Percentiles rank a stretch among this genome's conserved stretches.
These are phyloP conservation scores for Phycomyces blakesleeanus DNA, from an alignment of 192 early-diverging fungal species.

Conservation along the genomic window DNA sequence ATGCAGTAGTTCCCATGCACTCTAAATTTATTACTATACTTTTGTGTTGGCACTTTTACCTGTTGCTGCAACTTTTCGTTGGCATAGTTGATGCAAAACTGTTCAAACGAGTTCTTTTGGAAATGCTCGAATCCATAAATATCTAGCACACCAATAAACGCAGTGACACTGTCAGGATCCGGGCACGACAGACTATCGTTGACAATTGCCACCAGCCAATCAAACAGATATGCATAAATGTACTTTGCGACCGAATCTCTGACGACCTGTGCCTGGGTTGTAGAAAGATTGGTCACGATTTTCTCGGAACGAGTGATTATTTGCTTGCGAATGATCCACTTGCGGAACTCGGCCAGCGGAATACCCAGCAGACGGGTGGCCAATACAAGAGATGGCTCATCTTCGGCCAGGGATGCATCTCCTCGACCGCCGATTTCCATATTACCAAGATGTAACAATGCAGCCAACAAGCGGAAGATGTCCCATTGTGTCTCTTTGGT, in stretches of 20 bases:
- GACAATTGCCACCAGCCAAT: conserved; percentile 92
- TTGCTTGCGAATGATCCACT: conserved; percentile 96
- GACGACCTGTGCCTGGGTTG: conserved; percentile 73
- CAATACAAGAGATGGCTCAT: conserved; percentile 66
- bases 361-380: conserved; percentile 79
- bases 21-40: background rate
- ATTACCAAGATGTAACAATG: conserved; percentile 94
- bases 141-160: conserved; percentile 98
- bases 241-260: conserved; percentile 97
- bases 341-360: conserved; percentile 76
- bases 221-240: conserved; percentile 93
- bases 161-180: conserved; percentile 32
- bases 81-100: conserved; percentile 97
- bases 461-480: conserved; percentile 90
- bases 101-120: conserved; percentile 99
- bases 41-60: conserved; percentile 29
- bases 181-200: conserved; percentile 76
- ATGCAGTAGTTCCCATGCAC: background rate
- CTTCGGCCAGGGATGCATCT: conserved; percentile 71
- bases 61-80: conserved; percentile 98
- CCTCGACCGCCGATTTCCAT: conserved; percentile 77
- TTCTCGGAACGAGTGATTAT: conserved; percentile 91
- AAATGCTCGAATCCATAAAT: conserved; percentile 99
- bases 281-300: conserved; percentile 80
- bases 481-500: conserved; percentile 75